These are phyloP conservation scores for Neurospora pannonica DNA, from an alignment of 495 filamentous ascomycete species.

Conservation along the genomic window DNA sequence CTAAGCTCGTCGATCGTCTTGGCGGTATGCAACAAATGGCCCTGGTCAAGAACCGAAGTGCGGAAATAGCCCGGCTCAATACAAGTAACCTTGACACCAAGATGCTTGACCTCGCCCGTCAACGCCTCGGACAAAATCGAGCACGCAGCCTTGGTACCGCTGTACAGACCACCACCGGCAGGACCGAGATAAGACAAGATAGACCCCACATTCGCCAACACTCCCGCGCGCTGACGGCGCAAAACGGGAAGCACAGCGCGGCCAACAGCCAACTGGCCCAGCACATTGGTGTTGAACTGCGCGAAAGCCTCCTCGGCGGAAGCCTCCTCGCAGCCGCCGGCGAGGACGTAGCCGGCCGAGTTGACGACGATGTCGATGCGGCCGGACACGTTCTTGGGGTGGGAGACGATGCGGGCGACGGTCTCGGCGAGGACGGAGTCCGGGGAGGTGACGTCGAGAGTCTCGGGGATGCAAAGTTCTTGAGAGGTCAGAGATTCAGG, in stretches of 20 bases:
- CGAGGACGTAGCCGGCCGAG: slow-evolving; percentile 36
- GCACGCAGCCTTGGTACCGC: slow-evolving; percentile 44
- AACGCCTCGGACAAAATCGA: slow-evolving; percentile 26
- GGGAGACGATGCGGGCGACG: slow-evolving; percentile 4
- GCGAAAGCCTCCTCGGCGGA: background rate
- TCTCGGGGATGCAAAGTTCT: slow-evolving; percentile 21
- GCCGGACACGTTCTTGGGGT: slow-evolving; percentile 20
- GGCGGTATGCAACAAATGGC: background rate
- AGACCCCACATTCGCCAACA: slow-evolving; percentile 41
- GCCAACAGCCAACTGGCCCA: slow-evolving; percentile 33
- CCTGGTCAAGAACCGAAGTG: slow-evolving; percentile 32
- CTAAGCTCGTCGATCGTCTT: background rate
- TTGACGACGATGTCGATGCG: slow-evolving; percentile 42
- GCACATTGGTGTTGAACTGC: slow-evolving; percentile 38
- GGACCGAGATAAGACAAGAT: slow-evolving; percentile 31
- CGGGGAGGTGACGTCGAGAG: slow-evolving; percentile 19
- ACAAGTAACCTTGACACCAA: slow-evolving; percentile 36
- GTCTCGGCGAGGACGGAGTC: slow-evolving; percentile 21
- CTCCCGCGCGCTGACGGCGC: slow-evolving; percentile 33
- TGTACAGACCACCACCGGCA: slow-evolving; percentile 34
- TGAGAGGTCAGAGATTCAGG: background rate
- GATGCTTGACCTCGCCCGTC: slow-evolving; percentile 31
- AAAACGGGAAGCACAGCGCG: slow-evolving; percentile 40
- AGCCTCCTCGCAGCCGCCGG: slow-evolving; percentile 36
- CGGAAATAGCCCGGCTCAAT: slow-evolving; percentile 45